Evolutionary conservation across 371 early-diverging fungal genomes (phyloP), one percentile per base, ranked within the genome.

Genomic region (Encephalitozoon romaleae): DNA sequence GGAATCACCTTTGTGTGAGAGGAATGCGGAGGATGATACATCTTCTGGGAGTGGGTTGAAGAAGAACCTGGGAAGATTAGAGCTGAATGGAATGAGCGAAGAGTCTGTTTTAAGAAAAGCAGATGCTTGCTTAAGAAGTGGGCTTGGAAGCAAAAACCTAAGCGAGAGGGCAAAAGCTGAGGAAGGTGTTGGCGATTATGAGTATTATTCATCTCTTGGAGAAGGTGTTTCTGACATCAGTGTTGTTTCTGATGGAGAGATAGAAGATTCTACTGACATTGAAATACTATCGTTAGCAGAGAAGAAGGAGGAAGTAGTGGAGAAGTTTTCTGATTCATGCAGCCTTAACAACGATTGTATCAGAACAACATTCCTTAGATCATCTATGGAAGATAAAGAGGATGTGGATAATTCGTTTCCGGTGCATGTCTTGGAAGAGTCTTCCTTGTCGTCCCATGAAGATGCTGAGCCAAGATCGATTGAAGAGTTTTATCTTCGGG

Each of bases 401-500:
- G 38, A 28, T 59, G 28, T 18, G n/a, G 59, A 59, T 11, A 15
- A 59, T 11, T 30, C 18, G 6, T 59, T 59, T 59, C 30, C 38
- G 18, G 28, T 28, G 21, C 49, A 47, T 8, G 21, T 47, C 2
- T 18, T 47, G n/a, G 49, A 47, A 21, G 49, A 47, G 21, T 47
- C 49, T 47, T 47, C 49, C 15, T 15, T 47, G 21, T 47, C 59
- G 28, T 59, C 59, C 8, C 1, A 4, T 23, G 30, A 42, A 41
- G 23, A 23, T 9, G 9, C 18, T 6, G 28, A 25, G 28, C 25
- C 67, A 4, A 42, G n/a, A 11, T 51, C 64, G 1, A 47, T 65
- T 9, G 59, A 78, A 38, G 18, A 32, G 18, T 70, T 32, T 26
- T 77, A 39, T 68, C 75, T 81, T 39, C 38, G 49, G 9, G 53